Conservation (phyloP, 2,329 filamentous ascomycete genomes). For the Venturia asperata region DNA sequence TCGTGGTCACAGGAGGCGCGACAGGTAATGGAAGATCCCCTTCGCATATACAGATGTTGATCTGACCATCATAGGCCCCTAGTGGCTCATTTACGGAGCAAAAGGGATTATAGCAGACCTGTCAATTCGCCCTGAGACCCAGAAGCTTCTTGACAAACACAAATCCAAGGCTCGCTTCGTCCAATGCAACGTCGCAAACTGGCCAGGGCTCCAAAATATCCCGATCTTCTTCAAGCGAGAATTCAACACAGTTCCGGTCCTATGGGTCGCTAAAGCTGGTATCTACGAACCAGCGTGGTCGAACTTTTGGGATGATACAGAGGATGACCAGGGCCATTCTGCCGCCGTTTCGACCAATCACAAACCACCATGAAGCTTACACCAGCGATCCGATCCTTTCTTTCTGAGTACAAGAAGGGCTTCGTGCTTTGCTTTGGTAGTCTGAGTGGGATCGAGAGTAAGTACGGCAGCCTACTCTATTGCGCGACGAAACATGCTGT, state of each 20-base stretch:
- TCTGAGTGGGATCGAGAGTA: slow-evolving; percentile 29
- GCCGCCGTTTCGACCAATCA: slow-evolving; percentile 31
- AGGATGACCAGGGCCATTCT: slow-evolving; percentile 25
- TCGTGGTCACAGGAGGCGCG: slow-evolving; percentile 20
- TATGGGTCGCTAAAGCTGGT: slow-evolving; percentile 13
- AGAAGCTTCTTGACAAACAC: neutral
- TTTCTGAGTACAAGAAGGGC: slow-evolving; percentile 30
- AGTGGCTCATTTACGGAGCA: neutral
- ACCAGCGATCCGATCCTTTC: slow-evolving; percentile 30
- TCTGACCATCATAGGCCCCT: neutral
- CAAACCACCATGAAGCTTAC: slow-evolving; percentile 37
- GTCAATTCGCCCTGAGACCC: neutral
- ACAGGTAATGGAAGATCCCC: slow-evolving; percentile 8
- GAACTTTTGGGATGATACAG: slow-evolving; percentile 34
- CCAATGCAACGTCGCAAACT: slow-evolving; percentile 10
- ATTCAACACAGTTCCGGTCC: neutral
- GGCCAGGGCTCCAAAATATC: slow-evolving; percentile 7
- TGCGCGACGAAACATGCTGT: slow-evolving; percentile 34
- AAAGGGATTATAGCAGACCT: slow-evolving; percentile 4
- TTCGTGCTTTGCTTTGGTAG: slow-evolving; percentile 32
- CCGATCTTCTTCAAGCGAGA: neutral
- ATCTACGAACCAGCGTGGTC: slow-evolving; percentile 23
- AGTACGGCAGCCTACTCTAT: slow-evolving; percentile 31
- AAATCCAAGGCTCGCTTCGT: neutral
- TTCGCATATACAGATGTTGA: too few species aligned